Conservation (phyloP, 2,329 filamentous ascomycete species). For the Aureobasidium sp. region DNA sequence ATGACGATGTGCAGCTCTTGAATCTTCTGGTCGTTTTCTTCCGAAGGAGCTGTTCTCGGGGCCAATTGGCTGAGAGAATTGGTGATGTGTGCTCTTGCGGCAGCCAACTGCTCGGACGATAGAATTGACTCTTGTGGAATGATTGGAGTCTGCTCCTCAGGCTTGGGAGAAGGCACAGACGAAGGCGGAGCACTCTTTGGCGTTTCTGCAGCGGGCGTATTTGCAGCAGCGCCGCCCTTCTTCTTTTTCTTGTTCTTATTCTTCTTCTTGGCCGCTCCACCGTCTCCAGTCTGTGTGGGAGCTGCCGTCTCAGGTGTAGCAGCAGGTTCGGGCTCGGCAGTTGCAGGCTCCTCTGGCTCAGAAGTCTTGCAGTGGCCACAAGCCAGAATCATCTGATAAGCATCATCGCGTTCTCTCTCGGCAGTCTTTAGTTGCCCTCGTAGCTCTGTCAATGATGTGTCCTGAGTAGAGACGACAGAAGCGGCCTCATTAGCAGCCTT, state of each 20-base stretch:
- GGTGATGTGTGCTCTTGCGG: constrained; percentile 4
- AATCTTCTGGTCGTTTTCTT: constrained; percentile 8
- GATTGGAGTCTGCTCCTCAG: constrained; percentile 17
- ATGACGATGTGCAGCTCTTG: constrained; percentile 15
- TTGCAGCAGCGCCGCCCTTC: constrained; percentile 35
- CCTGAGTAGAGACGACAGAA: constrained; percentile 20
- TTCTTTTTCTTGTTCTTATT: constrained; percentile 75
- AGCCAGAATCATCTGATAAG: constrained; percentile 30
- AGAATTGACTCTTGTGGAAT: not conserved
- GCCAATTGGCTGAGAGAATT: constrained; percentile 3
- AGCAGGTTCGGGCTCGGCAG: not conserved
- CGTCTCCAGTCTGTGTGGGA: not conserved
- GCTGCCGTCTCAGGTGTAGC: not conserved
- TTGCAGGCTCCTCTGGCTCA: constrained; percentile 13
- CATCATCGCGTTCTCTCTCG: constrained; percentile 27
- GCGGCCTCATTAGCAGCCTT: constrained; percentile 6
- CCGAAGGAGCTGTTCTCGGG: not conserved
- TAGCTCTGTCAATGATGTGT: constrained; percentile 14
- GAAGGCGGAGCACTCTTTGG: constrained; percentile 25
- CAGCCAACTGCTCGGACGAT: constrained; percentile 7
- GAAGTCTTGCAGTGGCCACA: constrained; percentile 27
- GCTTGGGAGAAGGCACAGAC: constrained; percentile 8
- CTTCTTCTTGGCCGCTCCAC: constrained; percentile 61
- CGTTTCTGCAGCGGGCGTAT: constrained; percentile 17
- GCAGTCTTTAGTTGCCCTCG: constrained; percentile 26